Evolutionary conservation across 257 asterid species (phyloP).

Genomic region (Ligustrum vulgare): DNA sequence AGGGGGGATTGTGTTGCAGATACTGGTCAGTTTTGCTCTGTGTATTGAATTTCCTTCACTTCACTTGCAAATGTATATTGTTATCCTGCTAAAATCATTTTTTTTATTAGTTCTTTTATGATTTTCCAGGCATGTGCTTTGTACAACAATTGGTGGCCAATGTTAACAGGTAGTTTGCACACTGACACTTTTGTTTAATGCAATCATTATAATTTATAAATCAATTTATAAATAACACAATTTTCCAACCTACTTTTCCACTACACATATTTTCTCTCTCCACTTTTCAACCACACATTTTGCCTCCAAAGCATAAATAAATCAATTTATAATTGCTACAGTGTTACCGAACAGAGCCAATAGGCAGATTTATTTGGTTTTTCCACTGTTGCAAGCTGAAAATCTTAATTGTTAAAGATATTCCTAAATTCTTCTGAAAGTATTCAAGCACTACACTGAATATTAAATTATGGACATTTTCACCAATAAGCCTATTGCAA

Average conservation of each 20-base stretch:
- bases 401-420: not conserved
- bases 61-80: conserved; percentile 13
- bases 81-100: conserved; percentile 18
- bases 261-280: too few relatives aligned
- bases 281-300: too few relatives aligned
- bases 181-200: too few relatives aligned
- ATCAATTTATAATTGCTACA: too few relatives aligned
- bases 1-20: conserved; percentile 90
- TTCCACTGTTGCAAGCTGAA: too few relatives aligned
- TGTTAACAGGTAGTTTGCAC: conserved; percentile 86
- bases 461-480: conserved; percentile 6
- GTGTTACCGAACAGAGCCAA: too few relatives aligned
- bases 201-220: too few relatives aligned
- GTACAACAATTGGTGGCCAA: conserved; percentile 97
- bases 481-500: not conserved
- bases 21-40: conserved; percentile 53
- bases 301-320: too few relatives aligned
- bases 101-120: conserved; percentile 23
- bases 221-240: too few relatives aligned
- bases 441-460: conserved; percentile 4
- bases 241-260: too few relatives aligned
- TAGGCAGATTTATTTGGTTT: conserved; percentile 21
- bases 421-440: conserved; percentile 10
- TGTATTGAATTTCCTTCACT: conserved; percentile 2
- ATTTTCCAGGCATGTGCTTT: conserved; percentile 84